Base-by-base conservation (phyloP, 2,329 filamentous ascomycete species). In the Fusarium penzigii region DNA sequence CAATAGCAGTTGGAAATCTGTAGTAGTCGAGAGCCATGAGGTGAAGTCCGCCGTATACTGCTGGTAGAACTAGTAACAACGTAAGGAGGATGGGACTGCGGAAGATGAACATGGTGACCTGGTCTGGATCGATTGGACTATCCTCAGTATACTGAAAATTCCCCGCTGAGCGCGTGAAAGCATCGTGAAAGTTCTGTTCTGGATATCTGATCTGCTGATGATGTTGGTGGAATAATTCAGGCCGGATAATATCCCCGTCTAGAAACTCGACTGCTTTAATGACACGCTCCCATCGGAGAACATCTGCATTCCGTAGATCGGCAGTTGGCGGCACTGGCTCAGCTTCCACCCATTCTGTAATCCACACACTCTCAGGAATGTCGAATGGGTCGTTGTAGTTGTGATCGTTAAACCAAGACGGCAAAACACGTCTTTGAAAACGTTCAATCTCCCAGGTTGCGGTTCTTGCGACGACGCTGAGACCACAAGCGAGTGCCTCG, bases 141-240 rank as follows among this genome's bases (percentile, higher is more conserved):
- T 52, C 50, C 25, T 43, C 50, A 1, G 50, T 52, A 20, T 52
- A 52, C 39, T 52, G 46, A 17, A 52, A 52, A 29, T 52, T 52
- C 6, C 50, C 50, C 2, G 50, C 46, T 16, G 50, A 52, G 13
- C 51, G 44, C 12, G 44, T 54, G 32, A 51, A 54, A 10, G 52
- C 52, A 20, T 54, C 42, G 32, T 54, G 52, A 11, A 54, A 54
- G 42, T 54, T 44, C 38, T 42, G 48, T 9, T 47, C 47, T 10
- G 39, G 48, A 36, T 54, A 48, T 14, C 51, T 46, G 11, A 47
- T 17, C 14, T 45, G 39, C 25, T 40, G 46, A 25, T 40, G 17
- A 25, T 53, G 29, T 5, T 13, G 32, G 13, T 53, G 51, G 32
- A 49, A 53, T 8, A 53, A 34, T 29, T 48, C 32, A 2, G 43